Conservation (phyloP, 306 rosid genomes). For the Ormosia emarginata region DNA sequence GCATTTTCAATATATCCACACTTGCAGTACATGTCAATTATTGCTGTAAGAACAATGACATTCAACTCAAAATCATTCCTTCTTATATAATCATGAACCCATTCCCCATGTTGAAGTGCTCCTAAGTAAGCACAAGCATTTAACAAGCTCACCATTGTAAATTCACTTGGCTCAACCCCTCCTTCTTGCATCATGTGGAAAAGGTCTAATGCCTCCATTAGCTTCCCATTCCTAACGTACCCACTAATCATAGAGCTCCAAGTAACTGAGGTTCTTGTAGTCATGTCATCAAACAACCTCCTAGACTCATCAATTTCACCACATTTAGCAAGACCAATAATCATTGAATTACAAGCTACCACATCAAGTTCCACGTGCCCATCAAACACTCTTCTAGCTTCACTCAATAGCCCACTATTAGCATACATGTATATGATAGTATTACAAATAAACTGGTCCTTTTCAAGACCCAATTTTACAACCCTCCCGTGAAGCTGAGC, state of each 20-base stretch:
- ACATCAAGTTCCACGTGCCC: conserved; percentile 44
- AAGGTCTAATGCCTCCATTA: conserved; percentile 52
- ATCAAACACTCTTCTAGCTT: conserved; percentile 57
- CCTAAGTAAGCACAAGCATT: conserved; percentile 86
- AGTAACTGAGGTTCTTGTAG: conserved; percentile 47
- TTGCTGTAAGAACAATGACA: conserved; percentile 61
- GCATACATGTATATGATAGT: conserved; percentile 66
- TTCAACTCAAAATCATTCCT: conserved; percentile 58
- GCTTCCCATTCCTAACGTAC: conserved; percentile 71
- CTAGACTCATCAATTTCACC: conserved; percentile 63
- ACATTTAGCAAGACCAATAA: conserved; percentile 69
- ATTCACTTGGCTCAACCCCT: conserved; percentile 58
- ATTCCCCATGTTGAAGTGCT: conserved; percentile 69
- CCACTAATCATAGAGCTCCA: conserved; percentile 91
- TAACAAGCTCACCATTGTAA: conserved; percentile 87
- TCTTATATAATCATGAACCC: conserved; percentile 68
- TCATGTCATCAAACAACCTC: conserved; percentile 67
- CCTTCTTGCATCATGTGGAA: conserved; percentile 61
- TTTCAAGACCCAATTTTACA: conserved; percentile 52
- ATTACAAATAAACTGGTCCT: conserved; percentile 56
- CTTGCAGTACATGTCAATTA: conserved; percentile 83
- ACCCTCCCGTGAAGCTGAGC: conserved; percentile 89
- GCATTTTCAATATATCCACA: conserved; percentile 67
- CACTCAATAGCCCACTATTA: conserved; percentile 60
- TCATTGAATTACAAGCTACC: conserved; percentile 83